Base-by-base conservation (phyloP, 192 early-diverging fungal species). In the Backusella liffmaniae region DNA sequence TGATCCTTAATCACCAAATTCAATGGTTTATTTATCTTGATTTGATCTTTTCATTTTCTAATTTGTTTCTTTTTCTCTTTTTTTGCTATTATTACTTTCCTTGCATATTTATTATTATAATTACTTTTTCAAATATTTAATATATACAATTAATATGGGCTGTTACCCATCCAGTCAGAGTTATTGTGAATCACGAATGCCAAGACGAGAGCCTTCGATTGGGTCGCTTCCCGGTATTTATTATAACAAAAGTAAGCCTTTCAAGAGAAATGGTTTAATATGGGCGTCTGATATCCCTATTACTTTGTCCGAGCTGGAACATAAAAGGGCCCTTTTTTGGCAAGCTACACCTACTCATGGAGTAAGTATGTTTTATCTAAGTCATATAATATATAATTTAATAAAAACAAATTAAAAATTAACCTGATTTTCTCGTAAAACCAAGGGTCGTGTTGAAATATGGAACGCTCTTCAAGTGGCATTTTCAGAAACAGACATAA, bases 381-480 rank as follows among this genome's bases (percentile, higher is more conserved):
- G 12, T 2, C 12, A 21, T 21, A n/a, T 26, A 12, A 59, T 26
- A 26, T 12, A 56, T 62, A 26, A 62, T 26, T 62, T 26, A 62
- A 62, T 62, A 62, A 26, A 62, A 23, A 23, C 5, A 53, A 21
- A 62, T 62, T 29, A 26, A 62, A 23, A 59, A 49, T 49, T n/a
- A 49, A 49, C n/a, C 18, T 18, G 18, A 49, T 49, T 59, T 59
- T 10, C 26, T 62, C 29, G n/a, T 26, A 29, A 62, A 62, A 26
- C 21, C 9, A 62, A 86, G 79, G 94, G 94, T 21, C 83, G 88
- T 29, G 35, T 76, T 29, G 92, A 95, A 81, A 87, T 95, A 49
- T 95, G 94, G 94, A 91, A 92, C 77, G 92, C 92, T 18, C 83
- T 95, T 30, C 81, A 86, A 30, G 77, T 87, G 35, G 90, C 87